Evolutionary conservation across 352 stramenopile genomes (phyloP).

Genomic region (Globisporangium polare): DNA sequence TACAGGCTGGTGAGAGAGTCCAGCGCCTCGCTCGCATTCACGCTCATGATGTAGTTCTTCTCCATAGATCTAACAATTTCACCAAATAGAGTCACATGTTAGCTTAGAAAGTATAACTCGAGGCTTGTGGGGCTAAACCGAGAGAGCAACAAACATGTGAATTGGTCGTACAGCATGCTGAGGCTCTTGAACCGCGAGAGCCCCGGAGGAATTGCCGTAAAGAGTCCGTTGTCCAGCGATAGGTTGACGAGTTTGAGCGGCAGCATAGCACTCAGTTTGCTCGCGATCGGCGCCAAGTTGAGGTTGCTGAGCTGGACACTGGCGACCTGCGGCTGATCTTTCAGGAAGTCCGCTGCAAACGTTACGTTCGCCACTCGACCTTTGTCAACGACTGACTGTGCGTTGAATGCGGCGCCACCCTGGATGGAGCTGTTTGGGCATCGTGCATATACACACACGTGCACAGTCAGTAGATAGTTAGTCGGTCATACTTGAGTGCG

Average conservation of each 20-base stretch:
- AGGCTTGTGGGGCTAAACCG: neutral
- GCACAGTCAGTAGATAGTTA: too few species aligned
- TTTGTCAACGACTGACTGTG: neutral
- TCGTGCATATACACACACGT: neutral
- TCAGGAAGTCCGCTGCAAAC: neutral
- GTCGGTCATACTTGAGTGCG: too few species aligned
- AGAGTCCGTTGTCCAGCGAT: neutral
- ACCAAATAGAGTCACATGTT: neutral
- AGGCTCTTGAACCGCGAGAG: neutral
- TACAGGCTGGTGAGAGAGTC: neutral
- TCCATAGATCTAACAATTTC: neutral
- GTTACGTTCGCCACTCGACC: neutral
- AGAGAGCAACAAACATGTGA: neutral
- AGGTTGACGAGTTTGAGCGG: neutral
- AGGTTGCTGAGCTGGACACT: neutral
- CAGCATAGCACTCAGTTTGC: neutral
- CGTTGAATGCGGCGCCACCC: neutral
- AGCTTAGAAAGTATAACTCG: neutral
- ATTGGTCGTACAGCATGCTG: neutral
- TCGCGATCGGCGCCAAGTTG: neutral
- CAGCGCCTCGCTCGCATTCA: neutral
- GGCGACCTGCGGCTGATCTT: neutral
- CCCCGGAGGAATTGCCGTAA: neutral
- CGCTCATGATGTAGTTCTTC: neutral
- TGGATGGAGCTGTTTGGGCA: neutral